Evolutionary conservation across 805 yeast genomes (phyloP).

Genomic region (Zygoascus tannicola): DNA sequence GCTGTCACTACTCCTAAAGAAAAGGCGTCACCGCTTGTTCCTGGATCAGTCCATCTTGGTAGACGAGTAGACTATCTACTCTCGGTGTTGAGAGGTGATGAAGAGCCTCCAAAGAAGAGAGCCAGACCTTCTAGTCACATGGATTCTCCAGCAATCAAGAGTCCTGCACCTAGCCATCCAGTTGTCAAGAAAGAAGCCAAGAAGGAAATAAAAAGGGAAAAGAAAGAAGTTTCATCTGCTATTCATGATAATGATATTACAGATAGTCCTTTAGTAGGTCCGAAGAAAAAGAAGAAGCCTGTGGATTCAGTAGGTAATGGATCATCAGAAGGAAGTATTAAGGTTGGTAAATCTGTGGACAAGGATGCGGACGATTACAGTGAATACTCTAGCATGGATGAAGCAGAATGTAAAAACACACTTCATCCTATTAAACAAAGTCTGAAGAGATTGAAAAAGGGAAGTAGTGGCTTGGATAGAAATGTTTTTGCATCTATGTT

Average conservation of each 20-base stretch:
- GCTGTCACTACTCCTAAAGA: slow-evolving; percentile 16
- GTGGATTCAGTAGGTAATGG: neutral
- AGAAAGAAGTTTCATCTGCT: too few species aligned
- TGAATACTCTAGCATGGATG: slow-evolving; percentile 76
- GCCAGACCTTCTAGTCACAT: neutral
- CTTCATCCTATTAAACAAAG: slow-evolving; percentile 63
- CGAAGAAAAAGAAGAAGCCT: slow-evolving; percentile 4
- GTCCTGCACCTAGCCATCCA: neutral
- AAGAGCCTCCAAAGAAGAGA: slow-evolving; percentile 3
- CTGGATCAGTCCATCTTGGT: slow-evolving; percentile 85
- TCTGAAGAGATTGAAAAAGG: slow-evolving; percentile 56
- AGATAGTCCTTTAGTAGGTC: neutral
- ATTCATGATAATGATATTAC: neutral
- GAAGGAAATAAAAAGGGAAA: neutral
- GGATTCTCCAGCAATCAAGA: neutral
- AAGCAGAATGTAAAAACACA: slow-evolving; percentile 48
- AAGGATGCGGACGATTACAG: slow-evolving; percentile 24
- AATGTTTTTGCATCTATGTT: slow-evolving; percentile 69
- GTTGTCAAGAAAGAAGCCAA: slow-evolving; percentile 2
- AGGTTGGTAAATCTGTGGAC: neutral
- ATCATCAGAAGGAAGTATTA: neutral
- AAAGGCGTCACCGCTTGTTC: slow-evolving; percentile 53
- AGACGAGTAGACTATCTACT: slow-evolving; percentile 87
- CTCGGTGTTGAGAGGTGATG: slow-evolving; percentile 48
- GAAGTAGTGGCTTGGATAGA: slow-evolving; percentile 63